Conservation (phyloP, 2,329 filamentous ascomycete species). For the Colletotrichum eremochloae region DNA sequence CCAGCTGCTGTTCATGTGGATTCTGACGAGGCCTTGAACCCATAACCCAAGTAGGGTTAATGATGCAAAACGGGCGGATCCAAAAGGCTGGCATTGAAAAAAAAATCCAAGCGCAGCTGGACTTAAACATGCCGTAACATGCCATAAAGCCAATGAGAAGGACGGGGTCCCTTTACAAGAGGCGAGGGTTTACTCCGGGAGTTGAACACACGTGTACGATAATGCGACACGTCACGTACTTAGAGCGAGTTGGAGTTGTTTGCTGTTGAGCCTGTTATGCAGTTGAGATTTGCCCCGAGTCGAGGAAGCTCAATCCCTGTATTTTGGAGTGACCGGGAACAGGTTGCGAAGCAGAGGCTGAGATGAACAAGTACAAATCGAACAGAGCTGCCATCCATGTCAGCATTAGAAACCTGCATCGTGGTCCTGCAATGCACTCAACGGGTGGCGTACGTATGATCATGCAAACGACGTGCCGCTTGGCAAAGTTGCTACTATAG, state of each 20-base stretch:
- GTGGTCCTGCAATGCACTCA: conserved; percentile 11
- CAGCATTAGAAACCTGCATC: conserved; percentile 12
- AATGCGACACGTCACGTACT: conserved; percentile 28
- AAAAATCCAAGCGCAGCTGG: conserved; percentile 17
- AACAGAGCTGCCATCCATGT: conserved; percentile 18
- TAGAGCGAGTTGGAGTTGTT: conserved; percentile 2
- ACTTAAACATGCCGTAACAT: background rate
- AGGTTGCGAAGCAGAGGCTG: conserved; percentile 1
- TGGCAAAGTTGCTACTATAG: background rate
- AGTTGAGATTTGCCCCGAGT: background rate
- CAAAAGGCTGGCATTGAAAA: conserved; percentile 6
- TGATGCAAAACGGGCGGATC: background rate
- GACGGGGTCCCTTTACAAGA: background rate
- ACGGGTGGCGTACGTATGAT: background rate
- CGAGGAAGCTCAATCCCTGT: conserved; percentile 28
- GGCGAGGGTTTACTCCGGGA: background rate
- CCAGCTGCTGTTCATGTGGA: conserved; percentile 95
- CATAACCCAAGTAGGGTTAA: background rate
- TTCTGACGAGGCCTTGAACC: conserved; percentile 63
- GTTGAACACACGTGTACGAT: conserved; percentile 25
- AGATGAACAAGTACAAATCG: background rate
- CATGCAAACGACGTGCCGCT: conserved; percentile 9
- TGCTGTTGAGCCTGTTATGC: conserved; percentile 19
- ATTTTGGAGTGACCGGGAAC: conserved; percentile 13
- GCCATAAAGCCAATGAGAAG: conserved; percentile 15